Evolutionary conservation across 176 grass and related monocot species (phyloP), one percentile per base, ranked within the genome.

Genomic region (Chloris gayana): DNA sequence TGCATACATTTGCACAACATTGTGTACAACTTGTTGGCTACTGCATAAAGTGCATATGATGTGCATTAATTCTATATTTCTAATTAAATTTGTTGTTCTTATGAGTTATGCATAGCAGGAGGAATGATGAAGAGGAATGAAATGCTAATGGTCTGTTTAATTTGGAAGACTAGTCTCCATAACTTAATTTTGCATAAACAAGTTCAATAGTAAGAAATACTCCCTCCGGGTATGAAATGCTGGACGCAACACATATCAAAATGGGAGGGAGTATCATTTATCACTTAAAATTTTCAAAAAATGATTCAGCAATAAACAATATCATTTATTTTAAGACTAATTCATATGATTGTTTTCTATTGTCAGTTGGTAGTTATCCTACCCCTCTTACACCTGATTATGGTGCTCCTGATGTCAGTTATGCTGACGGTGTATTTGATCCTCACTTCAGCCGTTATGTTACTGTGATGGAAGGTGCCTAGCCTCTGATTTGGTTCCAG

Each of bases 391-490:
- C 95, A 84, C 95, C 92, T 4, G 92, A 98, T 86, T 94, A 94
- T 91, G 81, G 87, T 78, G 92, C 76, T 17, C 80, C 89, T 10
- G 32, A 75, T 13, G 85, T 98, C 54, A 73, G 82, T 90, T 98
- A 92, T 87, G 95, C 92, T 74, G 95, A 98, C 91, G 95, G 95
- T 33, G 88, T 88, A 60, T 98, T 94, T 83, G 92, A 98, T 85
- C 87, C 87, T 77, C 89, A 90, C 88, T 98, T 92, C 66, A 67
- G 69, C 81, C 89, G 92, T 86, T 98, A 88, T 88, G 38, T 98
- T 81, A 90, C 91, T 74, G 73, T 98, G 80, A 80, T 98, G 83
- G 95, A 98, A 98, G 95, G 95, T 98, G 56, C 37, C 79, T 49
- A 29, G 25, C 30, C 35, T 85, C 33, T 73, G 47, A 70, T 63